Conservation (phyloP, 208 protist genomes). For the Leishmania martiniquensis region DNA sequence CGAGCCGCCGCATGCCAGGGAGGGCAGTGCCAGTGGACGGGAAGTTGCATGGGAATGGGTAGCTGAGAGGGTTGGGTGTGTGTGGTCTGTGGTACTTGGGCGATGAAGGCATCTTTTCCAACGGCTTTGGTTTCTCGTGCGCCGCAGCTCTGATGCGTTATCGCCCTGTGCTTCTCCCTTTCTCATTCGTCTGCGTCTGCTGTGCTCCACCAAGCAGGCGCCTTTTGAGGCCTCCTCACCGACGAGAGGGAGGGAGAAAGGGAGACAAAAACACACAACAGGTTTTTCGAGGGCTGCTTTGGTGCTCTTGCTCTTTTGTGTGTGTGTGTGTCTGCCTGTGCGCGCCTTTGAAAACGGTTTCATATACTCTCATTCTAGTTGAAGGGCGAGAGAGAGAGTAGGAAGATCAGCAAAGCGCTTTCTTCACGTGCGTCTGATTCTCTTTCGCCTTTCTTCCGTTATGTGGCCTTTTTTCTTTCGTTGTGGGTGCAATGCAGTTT, state of each 20-base stretch:
- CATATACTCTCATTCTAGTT: not conserved
- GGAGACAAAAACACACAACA: not conserved
- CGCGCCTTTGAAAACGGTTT: not conserved
- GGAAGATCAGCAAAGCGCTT: not conserved
- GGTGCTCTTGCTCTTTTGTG: not conserved
- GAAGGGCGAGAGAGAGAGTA: not conserved
- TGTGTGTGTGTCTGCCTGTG: not conserved
- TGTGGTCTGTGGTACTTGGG: too few relatives aligned
- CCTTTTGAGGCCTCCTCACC: not conserved
- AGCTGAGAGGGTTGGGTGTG: too few relatives aligned
- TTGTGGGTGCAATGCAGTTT: too few relatives aligned
- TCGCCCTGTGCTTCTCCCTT: not conserved
- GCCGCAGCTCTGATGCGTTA: not conserved
- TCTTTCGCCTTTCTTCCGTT: not conserved
- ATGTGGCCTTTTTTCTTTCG: not conserved
- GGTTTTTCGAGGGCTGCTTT: not conserved
- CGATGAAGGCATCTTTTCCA: too few relatives aligned
- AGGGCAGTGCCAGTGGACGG: too few relatives aligned
- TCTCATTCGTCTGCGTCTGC: not conserved
- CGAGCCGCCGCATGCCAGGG: too few relatives aligned
- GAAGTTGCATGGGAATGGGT: too few relatives aligned
- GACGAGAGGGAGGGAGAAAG: not conserved
- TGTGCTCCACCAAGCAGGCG: too few relatives aligned
- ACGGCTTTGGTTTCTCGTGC: not conserved
- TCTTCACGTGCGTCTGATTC: not conserved